Conservation (phyloP, 192 early-diverging fungal genomes). For the Funneliformis mosseae region DNA sequence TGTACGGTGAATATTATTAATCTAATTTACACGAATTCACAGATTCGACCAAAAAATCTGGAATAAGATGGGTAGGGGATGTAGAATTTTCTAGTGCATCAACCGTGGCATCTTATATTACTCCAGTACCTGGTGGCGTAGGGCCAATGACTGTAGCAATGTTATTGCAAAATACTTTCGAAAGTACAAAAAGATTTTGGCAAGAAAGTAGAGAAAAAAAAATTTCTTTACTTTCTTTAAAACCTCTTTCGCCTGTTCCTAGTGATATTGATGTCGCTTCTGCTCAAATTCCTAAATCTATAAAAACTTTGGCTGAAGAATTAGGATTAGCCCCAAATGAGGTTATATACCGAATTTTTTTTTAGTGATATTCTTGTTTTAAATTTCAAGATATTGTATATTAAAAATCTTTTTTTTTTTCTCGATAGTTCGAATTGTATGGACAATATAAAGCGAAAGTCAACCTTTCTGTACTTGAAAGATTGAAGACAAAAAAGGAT, state of each 20-base stretch:
- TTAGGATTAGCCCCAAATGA: constrained; percentile 77
- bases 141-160: constrained; percentile 99
- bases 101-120: constrained; percentile 78
- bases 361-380: no score
- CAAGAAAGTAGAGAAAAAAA: constrained; percentile 48
- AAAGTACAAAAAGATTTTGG: constrained; percentile 76
- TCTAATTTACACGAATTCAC: background rate
- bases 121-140: constrained; percentile 98
- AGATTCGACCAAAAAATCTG: constrained; percentile 89
- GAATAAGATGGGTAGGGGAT: constrained; percentile 94
- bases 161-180: constrained; percentile 88
- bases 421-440: constrained; percentile 81
- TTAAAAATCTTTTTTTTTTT: background rate
- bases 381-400: no score
- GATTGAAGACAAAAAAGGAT: constrained; percentile 76
- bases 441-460: constrained; percentile 92
- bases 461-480: constrained; percentile 75
- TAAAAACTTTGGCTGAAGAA: constrained; percentile 78
- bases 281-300: constrained; percentile 84
- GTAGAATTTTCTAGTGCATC: constrained; percentile 79
- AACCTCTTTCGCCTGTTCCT: constrained; percentile 80
- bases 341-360: constrained; percentile 31
- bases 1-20: background rate
- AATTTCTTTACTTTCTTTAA: constrained; percentile 63
- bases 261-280: constrained; percentile 94